A percentile compares a stretch with the other conserved stretches of the same genome.
phyloP scores from a whole-genome alignment of 176 grass and related monocot genomes.

The Carex myosuroides region DNA sequence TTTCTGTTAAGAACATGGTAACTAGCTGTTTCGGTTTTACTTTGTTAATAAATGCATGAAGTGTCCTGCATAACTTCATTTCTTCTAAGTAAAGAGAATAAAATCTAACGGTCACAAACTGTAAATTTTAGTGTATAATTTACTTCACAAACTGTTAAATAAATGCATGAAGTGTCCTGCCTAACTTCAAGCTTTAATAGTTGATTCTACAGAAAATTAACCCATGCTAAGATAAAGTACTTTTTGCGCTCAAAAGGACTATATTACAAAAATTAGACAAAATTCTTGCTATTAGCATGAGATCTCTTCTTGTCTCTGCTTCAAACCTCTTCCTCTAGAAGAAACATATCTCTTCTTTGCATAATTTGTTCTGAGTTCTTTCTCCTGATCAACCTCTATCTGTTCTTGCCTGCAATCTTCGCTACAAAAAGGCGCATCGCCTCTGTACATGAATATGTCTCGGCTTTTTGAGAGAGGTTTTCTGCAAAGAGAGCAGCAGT shows the following conservation, averaged over 20 bases:
- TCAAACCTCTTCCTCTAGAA: not conserved
- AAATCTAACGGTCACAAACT: not conserved
- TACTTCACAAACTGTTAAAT: too few species aligned
- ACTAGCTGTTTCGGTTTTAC: not conserved
- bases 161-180: too few species aligned
- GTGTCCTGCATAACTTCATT: not conserved
- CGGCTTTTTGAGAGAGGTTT: slow-evolving; percentile 26
- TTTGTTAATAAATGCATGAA: not conserved
- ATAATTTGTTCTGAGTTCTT: not conserved
- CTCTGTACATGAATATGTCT: slow-evolving; percentile 67
- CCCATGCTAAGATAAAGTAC: not conserved
- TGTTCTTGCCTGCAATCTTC: slow-evolving; percentile 50
- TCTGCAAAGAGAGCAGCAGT: slow-evolving; percentile 50
- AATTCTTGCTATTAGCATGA: not conserved
- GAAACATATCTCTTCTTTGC: not conserved
- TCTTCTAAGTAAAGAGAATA: not conserved
- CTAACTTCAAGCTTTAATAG: not conserved
- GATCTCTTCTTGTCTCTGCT: slow-evolving; percentile 4
- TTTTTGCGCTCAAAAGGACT: too few species aligned
- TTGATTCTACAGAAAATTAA: not conserved
- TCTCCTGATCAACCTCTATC: slow-evolving; percentile 35
- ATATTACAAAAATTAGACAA: not conserved
- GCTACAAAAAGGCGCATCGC: slow-evolving; percentile 64
- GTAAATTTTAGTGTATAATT: too few species aligned
- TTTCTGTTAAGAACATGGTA: not conserved